A percentile compares a stretch with the other conserved stretches of the same genome.
These are phyloP conservation scores for Rhizoclosmatium sp. DNA, from an alignment of 192 early-diverging fungal species.

Conservation along the genomic window DNA sequence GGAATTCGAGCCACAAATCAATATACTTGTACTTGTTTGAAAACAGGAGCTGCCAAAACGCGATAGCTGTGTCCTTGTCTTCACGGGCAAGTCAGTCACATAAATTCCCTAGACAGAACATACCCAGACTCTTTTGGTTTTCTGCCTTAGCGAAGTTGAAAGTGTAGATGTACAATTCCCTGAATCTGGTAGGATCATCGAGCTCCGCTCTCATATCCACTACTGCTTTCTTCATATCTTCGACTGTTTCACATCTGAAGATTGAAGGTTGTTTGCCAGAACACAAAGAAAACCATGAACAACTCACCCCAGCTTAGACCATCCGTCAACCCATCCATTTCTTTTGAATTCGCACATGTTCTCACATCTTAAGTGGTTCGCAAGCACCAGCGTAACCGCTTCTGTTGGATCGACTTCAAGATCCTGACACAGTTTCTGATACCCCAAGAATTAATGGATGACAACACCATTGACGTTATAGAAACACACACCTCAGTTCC, in stretches of 20 bases:
- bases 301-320: constrained; percentile 64
- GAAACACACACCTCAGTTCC: constrained; percentile 60
- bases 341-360: constrained; percentile 79
- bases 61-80: constrained; percentile 79
- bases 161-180: constrained; percentile 77
- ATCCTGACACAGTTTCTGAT: constrained; percentile 65
- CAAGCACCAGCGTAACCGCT: constrained; percentile 74
- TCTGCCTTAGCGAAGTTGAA: constrained; percentile 76
- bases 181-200: constrained; percentile 63
- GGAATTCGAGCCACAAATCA: constrained; percentile 74
- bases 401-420: constrained; percentile 78
- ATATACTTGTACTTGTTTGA: constrained; percentile 65
- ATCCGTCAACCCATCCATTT: constrained; percentile 76
- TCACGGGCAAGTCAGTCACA: background rate
- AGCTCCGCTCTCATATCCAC: constrained; percentile 64
- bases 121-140: constrained; percentile 80
- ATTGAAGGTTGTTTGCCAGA: background rate
- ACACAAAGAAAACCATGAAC: background rate
- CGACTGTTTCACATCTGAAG: constrained; percentile 65
- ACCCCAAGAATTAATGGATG: background rate
- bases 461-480: background rate
- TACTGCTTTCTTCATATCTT: constrained; percentile 62
- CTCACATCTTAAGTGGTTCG: constrained; percentile 72
- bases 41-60: constrained; percentile 78
- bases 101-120: background rate